Conservation (phyloP, 345 rosid species). For the Moricandia arvensis region DNA sequence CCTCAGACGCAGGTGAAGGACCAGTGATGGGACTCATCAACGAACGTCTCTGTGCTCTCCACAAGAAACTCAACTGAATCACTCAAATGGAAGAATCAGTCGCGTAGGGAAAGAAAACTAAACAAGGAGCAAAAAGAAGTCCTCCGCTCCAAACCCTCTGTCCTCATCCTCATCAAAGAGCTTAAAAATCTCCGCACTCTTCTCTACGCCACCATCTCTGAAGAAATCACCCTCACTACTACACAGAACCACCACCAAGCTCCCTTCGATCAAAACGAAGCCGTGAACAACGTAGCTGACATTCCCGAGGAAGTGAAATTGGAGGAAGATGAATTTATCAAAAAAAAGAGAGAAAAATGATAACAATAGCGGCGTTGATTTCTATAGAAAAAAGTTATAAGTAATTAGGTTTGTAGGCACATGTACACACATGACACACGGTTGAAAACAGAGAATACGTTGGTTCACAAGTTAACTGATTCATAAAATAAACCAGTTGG, state of each 20-base stretch:
- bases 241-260: constrained; percentile 6
- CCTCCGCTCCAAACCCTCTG: constrained; percentile 72
- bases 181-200: constrained; percentile 79
- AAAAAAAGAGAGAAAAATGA: background rate
- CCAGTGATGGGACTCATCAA: constrained; percentile 76
- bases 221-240: constrained; percentile 57
- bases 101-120: constrained; percentile 63
- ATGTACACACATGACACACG: background rate
- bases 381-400: background rate
- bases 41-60: constrained; percentile 88
- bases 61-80: constrained; percentile 79
- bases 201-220: constrained; percentile 59
- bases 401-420: background rate
- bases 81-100: constrained; percentile 73
- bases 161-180: constrained; percentile 66
- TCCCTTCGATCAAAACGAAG: constrained; percentile 7
- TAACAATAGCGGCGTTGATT: background rate
- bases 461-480: background rate
- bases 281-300: background rate
- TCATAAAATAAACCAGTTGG: too few species aligned
- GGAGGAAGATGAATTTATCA: background rate
- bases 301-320: constrained; percentile 12
- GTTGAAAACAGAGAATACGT: too few species aligned
- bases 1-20: constrained; percentile 63
- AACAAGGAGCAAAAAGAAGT: constrained; percentile 84